A percentile compares a stretch with the other conserved stretches of the same genome.
phyloP scores from a whole-genome alignment of 345 rosid genomes.

The Crucihimalaya himalaica region DNA sequence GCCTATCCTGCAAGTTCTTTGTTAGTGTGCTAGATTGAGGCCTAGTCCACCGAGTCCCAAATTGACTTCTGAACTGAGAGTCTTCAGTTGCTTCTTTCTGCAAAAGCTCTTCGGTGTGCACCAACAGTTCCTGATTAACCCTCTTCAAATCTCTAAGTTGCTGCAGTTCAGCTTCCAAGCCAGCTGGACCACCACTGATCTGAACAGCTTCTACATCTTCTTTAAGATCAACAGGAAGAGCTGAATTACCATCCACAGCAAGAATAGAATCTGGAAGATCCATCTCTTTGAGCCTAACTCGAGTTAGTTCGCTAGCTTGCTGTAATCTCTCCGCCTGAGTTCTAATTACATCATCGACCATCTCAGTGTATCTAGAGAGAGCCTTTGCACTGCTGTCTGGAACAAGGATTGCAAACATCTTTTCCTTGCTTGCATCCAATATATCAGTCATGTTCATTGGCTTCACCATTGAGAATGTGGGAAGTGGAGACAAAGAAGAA shows the following conservation, averaged over 20 bases:
- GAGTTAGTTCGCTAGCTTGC: conserved; percentile 90
- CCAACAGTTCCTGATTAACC: conserved; percentile 88
- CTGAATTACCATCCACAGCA: conserved; percentile 77
- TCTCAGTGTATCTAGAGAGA: conserved; percentile 97
- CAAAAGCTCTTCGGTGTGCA: conserved; percentile 93
- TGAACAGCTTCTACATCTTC: conserved; percentile 98
- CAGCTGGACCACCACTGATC: conserved; percentile 91
- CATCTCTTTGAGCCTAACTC: conserved; percentile 98
- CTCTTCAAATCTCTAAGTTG: conserved; percentile 90
- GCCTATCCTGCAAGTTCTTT: conserved; percentile 92
- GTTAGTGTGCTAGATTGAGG: conserved; percentile 97
- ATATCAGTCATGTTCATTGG: conserved; percentile 80
- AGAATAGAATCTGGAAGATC: conserved; percentile 97
- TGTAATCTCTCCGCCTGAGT: conserved; percentile 95
- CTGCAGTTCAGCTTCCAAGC: conserved; percentile 87
- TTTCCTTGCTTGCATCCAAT: conserved; percentile 96
- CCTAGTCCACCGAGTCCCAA: conserved; percentile 99
- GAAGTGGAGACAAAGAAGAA: conserved; percentile 72
- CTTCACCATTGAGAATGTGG: conserved; percentile 94
- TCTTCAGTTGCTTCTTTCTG: conserved; percentile 97
- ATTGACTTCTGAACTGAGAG: conserved; percentile 89
- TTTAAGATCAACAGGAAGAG: conserved; percentile 73
- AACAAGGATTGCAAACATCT: conserved; percentile 88
- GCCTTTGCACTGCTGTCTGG: conserved; percentile 98
- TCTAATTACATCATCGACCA: conserved; percentile 93